These are phyloP conservation scores for Globisporangium nunn DNA, from an alignment of 352 stramenopile species.

Conservation along the genomic window DNA sequence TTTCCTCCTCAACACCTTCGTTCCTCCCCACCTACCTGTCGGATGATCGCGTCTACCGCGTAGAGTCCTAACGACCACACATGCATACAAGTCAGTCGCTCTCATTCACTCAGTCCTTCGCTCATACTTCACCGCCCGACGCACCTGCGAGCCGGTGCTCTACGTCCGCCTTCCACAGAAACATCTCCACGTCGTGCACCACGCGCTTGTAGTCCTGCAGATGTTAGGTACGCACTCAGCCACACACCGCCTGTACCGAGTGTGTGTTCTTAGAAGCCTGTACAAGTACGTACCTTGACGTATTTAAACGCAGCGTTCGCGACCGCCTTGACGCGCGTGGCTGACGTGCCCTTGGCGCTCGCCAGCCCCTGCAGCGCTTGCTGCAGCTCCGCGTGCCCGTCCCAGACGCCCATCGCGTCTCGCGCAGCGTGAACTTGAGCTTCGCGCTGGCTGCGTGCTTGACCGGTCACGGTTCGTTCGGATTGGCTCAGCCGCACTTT, in stretches of 20 bases:
- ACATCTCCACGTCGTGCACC: slow-evolving; percentile 79
- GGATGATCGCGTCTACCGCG: slow-evolving; percentile 78
- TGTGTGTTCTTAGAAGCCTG: no score
- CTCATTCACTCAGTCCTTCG: no score
- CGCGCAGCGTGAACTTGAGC: background rate
- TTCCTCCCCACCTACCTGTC: slow-evolving; percentile 28
- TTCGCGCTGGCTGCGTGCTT: no score
- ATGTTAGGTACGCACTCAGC: no score
- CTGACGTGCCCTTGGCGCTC: slow-evolving; percentile 73
- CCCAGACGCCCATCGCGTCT: slow-evolving; percentile 26
- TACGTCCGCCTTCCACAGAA: slow-evolving; percentile 78
- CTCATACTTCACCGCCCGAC: background rate
- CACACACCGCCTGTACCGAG: no score
- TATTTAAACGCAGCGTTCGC: slow-evolving; percentile 63
- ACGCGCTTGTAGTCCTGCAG: slow-evolving; percentile 81
- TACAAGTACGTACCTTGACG: slow-evolving; percentile 39
- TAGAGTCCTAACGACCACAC: slow-evolving; percentile 43
- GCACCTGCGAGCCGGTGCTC: slow-evolving; percentile 73
- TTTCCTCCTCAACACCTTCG: no score
- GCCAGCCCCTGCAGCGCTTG: slow-evolving; percentile 60
- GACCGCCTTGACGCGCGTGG: slow-evolving; percentile 65
- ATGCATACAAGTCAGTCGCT: slow-evolving; percentile 1
- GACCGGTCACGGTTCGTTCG: no score
- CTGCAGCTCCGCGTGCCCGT: slow-evolving; percentile 60
- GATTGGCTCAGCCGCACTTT: no score